These are phyloP conservation scores for Trichoderma koningii DNA, from an alignment of 2,329 filamentous ascomycete genomes.

Conservation along the genomic window DNA sequence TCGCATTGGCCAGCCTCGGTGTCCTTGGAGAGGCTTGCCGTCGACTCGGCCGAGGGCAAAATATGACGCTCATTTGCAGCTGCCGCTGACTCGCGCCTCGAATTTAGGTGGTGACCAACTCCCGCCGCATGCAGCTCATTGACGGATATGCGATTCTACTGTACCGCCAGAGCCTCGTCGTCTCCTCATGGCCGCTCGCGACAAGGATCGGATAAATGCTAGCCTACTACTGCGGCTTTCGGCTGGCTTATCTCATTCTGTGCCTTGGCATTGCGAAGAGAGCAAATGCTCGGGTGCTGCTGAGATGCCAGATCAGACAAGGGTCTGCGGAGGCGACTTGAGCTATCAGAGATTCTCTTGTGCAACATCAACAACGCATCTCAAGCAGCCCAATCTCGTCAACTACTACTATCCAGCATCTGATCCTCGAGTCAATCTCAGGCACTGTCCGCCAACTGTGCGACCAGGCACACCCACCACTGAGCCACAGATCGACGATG, in stretches of 20 bases:
- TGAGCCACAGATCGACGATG: constrained; percentile 15
- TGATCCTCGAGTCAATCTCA: not conserved
- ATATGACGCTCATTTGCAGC: constrained; percentile 1
- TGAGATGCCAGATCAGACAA: not conserved
- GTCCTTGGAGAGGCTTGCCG: not conserved
- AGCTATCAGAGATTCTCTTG: no score
- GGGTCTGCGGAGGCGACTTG: no score
- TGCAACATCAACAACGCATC: not conserved
- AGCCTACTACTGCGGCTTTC: constrained; percentile 4
- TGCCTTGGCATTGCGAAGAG: not conserved
- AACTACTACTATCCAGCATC: not conserved
- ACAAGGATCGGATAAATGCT: constrained; percentile 11
- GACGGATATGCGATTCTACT: not conserved
- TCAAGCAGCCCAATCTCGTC: not conserved
- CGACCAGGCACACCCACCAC: constrained; percentile 8
- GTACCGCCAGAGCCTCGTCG: not conserved
- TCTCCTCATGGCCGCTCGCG: not conserved
- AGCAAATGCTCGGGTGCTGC: not conserved
- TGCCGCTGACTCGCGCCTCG: constrained; percentile 6
- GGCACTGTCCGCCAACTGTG: constrained; percentile 14
- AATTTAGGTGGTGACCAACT: no score
- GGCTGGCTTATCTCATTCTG: not conserved
- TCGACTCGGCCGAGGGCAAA: not conserved
- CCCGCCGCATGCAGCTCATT: constrained; percentile 13
- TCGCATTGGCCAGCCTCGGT: not conserved